A percentile compares a stretch with the other conserved stretches of the same genome.
Conservation (phyloP, 441 rosid genomes). For the Pelargonium cotyledonis region DNA sequence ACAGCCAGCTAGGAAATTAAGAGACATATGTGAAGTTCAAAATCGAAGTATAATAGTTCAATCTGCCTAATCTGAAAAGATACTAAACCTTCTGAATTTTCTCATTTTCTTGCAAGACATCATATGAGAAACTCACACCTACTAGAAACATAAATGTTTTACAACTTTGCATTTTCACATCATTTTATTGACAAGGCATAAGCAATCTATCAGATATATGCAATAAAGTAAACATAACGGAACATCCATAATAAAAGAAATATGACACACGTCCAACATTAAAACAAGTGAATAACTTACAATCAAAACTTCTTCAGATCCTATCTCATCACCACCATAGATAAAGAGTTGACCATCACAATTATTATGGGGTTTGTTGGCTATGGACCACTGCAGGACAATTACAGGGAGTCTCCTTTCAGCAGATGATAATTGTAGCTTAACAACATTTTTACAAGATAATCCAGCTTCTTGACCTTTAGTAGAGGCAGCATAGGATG, state of each 20-base stretch:
- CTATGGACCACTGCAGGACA: slow-evolving; percentile 44
- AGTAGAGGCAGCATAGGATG: slow-evolving; percentile 23
- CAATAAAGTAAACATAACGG: slow-evolving; percentile 3
- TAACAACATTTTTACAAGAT: slow-evolving; percentile 37
- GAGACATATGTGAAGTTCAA: not conserved
- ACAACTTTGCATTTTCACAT: not conserved
- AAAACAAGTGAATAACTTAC: slow-evolving; percentile 30
- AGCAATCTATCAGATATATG: not conserved
- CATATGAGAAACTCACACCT: not conserved
- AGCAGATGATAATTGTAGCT: slow-evolving; percentile 54
- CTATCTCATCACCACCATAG: slow-evolving; percentile 62
- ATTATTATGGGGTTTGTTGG: slow-evolving; percentile 32
- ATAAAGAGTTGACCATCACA: slow-evolving; percentile 48
- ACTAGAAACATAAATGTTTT: not conserved
- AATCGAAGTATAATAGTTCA: not conserved
- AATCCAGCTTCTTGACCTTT: slow-evolving; percentile 35
- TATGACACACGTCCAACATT: slow-evolving; percentile 6
- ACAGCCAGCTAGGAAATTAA: slow-evolving; percentile 7
- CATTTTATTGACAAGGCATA: not conserved
- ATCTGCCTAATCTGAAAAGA: not conserved
- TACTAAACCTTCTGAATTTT: not conserved
- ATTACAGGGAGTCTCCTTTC: slow-evolving; percentile 60
- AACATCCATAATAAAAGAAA: slow-evolving; percentile 16
- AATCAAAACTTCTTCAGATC: slow-evolving; percentile 59
- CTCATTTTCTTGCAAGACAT: not conserved